Evolutionary conservation across 768 basidiomycete genomes (phyloP).

Genomic region (Hygrocybe punicea): DNA sequence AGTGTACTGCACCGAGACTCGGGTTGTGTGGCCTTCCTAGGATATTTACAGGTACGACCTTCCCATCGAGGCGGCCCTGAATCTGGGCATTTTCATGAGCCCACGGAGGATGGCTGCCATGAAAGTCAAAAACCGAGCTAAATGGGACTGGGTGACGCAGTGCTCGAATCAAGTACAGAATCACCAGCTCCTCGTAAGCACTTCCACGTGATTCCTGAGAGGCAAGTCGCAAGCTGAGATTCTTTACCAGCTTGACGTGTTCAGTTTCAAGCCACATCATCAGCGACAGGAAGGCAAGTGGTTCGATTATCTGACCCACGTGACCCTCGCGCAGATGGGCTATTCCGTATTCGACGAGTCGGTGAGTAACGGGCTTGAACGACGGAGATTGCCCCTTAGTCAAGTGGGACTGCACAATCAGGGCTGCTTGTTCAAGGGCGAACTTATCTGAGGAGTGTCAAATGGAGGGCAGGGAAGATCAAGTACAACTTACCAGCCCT

Average conservation of each 20-base stretch:
- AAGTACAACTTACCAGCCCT: conserved; percentile 9
- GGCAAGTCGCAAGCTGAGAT: conserved; percentile 8
- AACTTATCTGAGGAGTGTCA: conserved; percentile 13
- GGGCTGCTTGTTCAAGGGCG: conserved; percentile 7
- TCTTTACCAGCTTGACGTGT: conserved; percentile 1
- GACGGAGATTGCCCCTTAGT: conserved; percentile 10
- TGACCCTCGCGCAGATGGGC: conserved; percentile 14
- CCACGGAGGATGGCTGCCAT: too few relatives aligned
- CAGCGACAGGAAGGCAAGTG: conserved; percentile 18
- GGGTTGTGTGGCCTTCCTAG: conserved; percentile 13
- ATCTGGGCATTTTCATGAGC: too few relatives aligned
- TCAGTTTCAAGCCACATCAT: conserved; percentile 12
- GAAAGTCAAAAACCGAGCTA: too few relatives aligned
- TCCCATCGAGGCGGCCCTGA: conserved; percentile 8
- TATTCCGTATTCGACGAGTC: conserved; percentile 17
- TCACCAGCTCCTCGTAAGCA: conserved; percentile 13
- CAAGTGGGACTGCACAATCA: conserved; percentile 16
- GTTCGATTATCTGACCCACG: conserved; percentile 17
- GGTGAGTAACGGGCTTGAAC: conserved; percentile 7
- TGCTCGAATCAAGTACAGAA: conserved; percentile 17
- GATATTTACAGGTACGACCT: conserved; percentile 10
- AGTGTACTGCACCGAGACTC: conserved; percentile 13
- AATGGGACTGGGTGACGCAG: too few relatives aligned
- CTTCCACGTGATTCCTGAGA: conserved; percentile 10
- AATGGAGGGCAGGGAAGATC: conserved; percentile 1